Evolutionary conservation across 2,329 filamentous ascomycete species (phyloP).

Genomic region (Bipolaris gigantea): DNA sequence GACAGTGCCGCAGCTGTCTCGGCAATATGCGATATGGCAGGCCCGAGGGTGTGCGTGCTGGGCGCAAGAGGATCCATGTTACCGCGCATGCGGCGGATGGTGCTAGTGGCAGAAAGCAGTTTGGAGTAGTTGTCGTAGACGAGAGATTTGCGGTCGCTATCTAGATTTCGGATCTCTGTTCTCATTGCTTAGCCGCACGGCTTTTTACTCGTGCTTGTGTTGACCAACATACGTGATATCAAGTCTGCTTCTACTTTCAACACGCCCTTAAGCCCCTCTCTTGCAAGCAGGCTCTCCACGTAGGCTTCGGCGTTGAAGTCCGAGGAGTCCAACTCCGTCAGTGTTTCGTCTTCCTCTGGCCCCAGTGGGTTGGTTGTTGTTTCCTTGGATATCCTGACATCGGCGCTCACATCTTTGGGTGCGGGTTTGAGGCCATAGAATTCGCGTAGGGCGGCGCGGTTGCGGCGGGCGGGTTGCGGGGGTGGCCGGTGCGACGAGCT

Average conservation of each 20-base stretch:
- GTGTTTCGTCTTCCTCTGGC: conserved; percentile 59
- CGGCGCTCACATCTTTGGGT: conserved; percentile 27
- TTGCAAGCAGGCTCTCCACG: conserved; percentile 63
- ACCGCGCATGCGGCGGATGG: conserved; percentile 83
- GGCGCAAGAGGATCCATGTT: conserved; percentile 80
- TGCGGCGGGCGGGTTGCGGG: conserved; percentile 59
- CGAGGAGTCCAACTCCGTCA: conserved; percentile 69
- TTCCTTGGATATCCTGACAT: conserved; percentile 39
- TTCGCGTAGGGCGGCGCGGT: conserved; percentile 85
- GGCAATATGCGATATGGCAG: conserved; percentile 75
- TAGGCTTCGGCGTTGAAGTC: conserved; percentile 74
- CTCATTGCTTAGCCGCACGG: not conserved
- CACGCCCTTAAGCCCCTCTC: conserved; percentile 67
- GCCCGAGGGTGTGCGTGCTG: conserved; percentile 71
- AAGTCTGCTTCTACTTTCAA: conserved; percentile 71
- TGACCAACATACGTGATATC: conserved; percentile 50
- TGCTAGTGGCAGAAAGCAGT: conserved; percentile 93
- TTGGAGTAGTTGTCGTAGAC: conserved; percentile 99
- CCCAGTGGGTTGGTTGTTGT: conserved; percentile 35
- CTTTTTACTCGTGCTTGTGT: not conserved
- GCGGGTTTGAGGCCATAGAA: conserved; percentile 82
- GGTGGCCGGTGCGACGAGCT: conserved; percentile 22
- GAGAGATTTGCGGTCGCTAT: conserved; percentile 93
- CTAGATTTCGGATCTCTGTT: conserved; percentile 78
- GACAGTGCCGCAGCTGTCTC: conserved; percentile 55